Evolutionary conservation across 2,329 filamentous ascomycete genomes (phyloP), one percentile per base, ranked within the genome.

Genomic region (Myrmaecium sp.): DNA sequence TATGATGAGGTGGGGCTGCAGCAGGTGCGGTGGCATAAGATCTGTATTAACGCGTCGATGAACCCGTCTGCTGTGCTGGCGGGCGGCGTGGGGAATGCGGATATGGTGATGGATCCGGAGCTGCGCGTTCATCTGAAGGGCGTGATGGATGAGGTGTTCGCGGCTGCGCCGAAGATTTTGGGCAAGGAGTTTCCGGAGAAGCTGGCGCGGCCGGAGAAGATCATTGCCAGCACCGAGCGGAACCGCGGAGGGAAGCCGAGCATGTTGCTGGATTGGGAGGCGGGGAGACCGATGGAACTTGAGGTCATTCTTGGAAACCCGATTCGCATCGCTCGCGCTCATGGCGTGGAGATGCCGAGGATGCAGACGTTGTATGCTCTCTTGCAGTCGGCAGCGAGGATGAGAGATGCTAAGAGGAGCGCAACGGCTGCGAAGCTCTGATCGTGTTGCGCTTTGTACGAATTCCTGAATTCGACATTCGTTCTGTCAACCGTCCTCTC

Each of bases 11-110:
- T 69, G 17, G 73, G 69, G 32, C 55, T 81, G 23, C 76, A 81
- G 49, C 64, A 69, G 21, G 66, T 80, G 11, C 61, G 75, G 14
- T 81, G 75, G 75, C 74, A 80, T 49, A 81, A 81, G 49, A 66
- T 80, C 34, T 74, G 71, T 39, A 79, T 81, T 56, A 81, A 81
- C 47, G 71, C 74, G 0, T 68, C 71, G 27, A 76, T 80, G 63
- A 81, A 81, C 51, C 74, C 75, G 0, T 73, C 69, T 1, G 69
- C 74, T 2, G 73, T 80, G 5, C 59, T 81, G 0, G 67, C 65
- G 1, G 69, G 71, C 8, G 71, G 73, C 2, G 55, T 62, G 2
- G 64, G 68, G 28, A 80, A 80, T 42, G 63, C 69, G 23, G 64
- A 66, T 33, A 78, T 81, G 69, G 59, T 69, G 4, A 50, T 53